A percentile compares a stretch with the other conserved stretches of the same genome.
Evolutionary conservation across 495 filamentous ascomycete species (phyloP).

Genomic region (Penicillium lagena): DNA sequence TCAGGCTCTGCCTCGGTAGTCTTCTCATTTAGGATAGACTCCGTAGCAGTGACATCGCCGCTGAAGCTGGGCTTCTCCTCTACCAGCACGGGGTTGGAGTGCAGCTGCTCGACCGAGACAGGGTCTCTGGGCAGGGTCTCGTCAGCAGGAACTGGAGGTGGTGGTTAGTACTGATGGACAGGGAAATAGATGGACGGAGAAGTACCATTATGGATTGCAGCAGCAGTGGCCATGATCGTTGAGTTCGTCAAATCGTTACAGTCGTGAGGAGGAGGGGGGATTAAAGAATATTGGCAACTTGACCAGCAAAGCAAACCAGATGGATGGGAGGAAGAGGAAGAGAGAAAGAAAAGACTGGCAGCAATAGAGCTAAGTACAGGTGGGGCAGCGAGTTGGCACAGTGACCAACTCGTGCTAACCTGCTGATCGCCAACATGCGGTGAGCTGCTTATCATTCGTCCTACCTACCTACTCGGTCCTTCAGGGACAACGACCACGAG

Average conservation of each 20-base stretch:
- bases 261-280: slow-evolving; percentile 13
- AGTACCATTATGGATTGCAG: slow-evolving; percentile 17
- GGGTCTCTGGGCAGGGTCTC: slow-evolving; percentile 17
- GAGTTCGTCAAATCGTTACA: slow-evolving; percentile 14
- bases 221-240: slow-evolving; percentile 16
- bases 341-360: background rate
- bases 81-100: background rate
- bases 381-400: slow-evolving; percentile 18
- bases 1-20: background rate
- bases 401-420: slow-evolving; percentile 17
- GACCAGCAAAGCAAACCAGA: slow-evolving; percentile 17
- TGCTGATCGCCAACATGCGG: slow-evolving; percentile 17
- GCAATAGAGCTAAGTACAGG: background rate
- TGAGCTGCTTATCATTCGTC: slow-evolving; percentile 11
- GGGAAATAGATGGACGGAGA: background rate
- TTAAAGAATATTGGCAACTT: slow-evolving; percentile 14
- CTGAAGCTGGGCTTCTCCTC: background rate
- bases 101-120: slow-evolving; percentile 1
- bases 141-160: slow-evolving; percentile 8
- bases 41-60: background rate
- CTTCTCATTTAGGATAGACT: background rate
- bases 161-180: background rate
- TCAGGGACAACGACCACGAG: no score
- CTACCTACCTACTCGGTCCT: background rate
- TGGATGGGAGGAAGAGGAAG: background rate